These are phyloP conservation scores for Trichophyton verrucosum DNA, from an alignment of 2,329 filamentous ascomycete species.

Conservation along the genomic window DNA sequence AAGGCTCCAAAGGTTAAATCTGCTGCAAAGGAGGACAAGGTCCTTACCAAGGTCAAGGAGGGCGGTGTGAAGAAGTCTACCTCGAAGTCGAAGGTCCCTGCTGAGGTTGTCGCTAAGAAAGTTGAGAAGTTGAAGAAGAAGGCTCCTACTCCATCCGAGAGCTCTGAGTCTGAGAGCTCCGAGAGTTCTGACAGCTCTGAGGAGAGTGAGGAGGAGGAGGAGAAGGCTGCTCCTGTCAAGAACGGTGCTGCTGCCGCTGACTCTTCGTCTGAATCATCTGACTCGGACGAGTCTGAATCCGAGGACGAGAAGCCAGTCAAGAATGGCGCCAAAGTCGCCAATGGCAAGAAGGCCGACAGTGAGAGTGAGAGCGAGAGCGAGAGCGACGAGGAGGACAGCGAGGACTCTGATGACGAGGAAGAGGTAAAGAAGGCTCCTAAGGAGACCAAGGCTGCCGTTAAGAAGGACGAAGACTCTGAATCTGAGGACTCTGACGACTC, in stretches of 20 bases:
- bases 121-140: constrained; percentile 10
- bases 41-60: constrained; percentile 37
- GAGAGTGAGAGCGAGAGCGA: constrained; percentile 18
- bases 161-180: constrained; percentile 9
- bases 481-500: constrained; percentile 9
- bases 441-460: constrained; percentile 4
- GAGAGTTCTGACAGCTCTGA: constrained; percentile 12
- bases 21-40: constrained; percentile 31
- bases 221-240: constrained; percentile 19
- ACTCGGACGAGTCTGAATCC: constrained; percentile 19
- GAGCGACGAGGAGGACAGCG: constrained; percentile 19
- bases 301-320: constrained; percentile 17
- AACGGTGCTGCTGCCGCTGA: constrained; percentile 18
- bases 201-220: constrained; percentile 14
- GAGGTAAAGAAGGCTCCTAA: constrained; percentile 9
- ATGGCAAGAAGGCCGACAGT: constrained; percentile 16
- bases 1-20: constrained; percentile 37
- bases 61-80: constrained; percentile 34
- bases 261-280: constrained; percentile 21
- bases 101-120: constrained; percentile 12
- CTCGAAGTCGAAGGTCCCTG: constrained; percentile 20
- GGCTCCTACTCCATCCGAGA: constrained; percentile 12
- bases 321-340: constrained; percentile 13
- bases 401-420: constrained; percentile 22
- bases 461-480: constrained; percentile 10